Base-by-base conservation (phyloP, 768 basidiomycete species). In the button mushroom (Agaricus bisporus) region DNA sequence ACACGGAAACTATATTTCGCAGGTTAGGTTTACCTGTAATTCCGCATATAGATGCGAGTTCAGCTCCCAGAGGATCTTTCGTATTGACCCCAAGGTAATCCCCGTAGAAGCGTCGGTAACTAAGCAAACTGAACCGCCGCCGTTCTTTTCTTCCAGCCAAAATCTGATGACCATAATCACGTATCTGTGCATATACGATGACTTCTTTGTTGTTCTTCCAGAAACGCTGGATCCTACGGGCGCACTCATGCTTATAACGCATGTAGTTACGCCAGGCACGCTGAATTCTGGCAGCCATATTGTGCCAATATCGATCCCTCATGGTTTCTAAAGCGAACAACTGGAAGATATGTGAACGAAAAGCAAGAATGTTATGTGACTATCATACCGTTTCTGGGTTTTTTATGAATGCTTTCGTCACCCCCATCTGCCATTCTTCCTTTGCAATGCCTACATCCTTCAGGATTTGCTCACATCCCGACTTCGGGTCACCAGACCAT, bases 361-460 rank as follows among this genome's bases (percentile, higher is more conserved):
- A 46, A 20, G n/a, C 44, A 54, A 29, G 32, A 45, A 5, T 50
- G 10, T 35, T 18, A 38, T 45, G 32, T 22, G 45, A 54, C 45
- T 32, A 35, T 65, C 83, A 58, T 67, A 95, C 91, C 17, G 95
- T 98, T 68, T 98, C 97, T 0, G 97, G 97, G 64, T 95, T 98
- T 77, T 98, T 98, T 71, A 99, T 98, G 69, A 99, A 99, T 0
- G 95, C 95, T 64, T 99, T 98, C 1, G 95, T 97, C 3, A 87
- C 83, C 49, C 97, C 97, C 95, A 98, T 97, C 69, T 99, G 97
- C 97, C 97, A 99, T 67, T 99, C 95, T 48, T 98, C 95, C 61
- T 83, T 87, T 5, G 91, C 81, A 61, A 99, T 98, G 25, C 97
- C 95, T 11, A 94, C 95, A 63, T 98, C 97, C 58, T 82, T 89